Evolutionary conservation across 2,329 filamentous ascomycete genomes (phyloP).

Genomic region (Colletotrichum limetticola): DNA sequence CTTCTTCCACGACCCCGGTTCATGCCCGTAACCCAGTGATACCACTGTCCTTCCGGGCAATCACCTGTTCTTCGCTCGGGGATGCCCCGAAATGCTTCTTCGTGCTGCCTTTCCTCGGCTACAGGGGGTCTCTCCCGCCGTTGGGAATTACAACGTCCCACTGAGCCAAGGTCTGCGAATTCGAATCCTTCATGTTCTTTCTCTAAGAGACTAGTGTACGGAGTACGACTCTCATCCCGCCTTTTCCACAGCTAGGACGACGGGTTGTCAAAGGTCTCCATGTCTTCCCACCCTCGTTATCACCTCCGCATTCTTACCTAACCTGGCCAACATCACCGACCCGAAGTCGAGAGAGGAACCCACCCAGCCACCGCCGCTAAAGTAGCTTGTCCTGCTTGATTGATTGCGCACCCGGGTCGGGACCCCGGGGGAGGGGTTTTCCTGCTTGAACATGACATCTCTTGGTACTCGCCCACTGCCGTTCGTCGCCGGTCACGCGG

Average conservation of each 20-base stretch:
- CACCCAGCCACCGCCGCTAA: slow-evolving; percentile 11
- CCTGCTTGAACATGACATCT: not conserved
- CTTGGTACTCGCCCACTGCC: not conserved
- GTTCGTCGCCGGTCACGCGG: slow-evolving; percentile 17
- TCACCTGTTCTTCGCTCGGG: slow-evolving; percentile 21
- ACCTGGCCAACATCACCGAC: slow-evolving; percentile 29
- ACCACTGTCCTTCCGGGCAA: not conserved
- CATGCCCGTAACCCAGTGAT: not conserved
- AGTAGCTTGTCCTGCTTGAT: not conserved
- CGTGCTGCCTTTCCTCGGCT: not conserved
- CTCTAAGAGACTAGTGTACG: no score
- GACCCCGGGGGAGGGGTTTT: not conserved
- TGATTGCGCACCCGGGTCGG: not conserved
- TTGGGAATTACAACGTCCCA: slow-evolving; percentile 5
- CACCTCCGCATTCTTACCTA: slow-evolving; percentile 33
- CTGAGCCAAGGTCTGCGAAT: not conserved
- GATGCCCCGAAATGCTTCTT: slow-evolving; percentile 24
- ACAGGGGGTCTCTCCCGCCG: not conserved
- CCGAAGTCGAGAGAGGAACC: not conserved
- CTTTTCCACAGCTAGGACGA: not conserved
- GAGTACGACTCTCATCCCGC: not conserved
- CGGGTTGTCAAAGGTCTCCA: not conserved
- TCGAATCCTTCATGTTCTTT: no score
- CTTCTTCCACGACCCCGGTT: not conserved
- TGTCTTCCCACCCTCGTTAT: slow-evolving; percentile 10